These are phyloP conservation scores for Maudiozyma humilis DNA, from an alignment of 1,139 yeast genomes.

Conservation along the genomic window DNA sequence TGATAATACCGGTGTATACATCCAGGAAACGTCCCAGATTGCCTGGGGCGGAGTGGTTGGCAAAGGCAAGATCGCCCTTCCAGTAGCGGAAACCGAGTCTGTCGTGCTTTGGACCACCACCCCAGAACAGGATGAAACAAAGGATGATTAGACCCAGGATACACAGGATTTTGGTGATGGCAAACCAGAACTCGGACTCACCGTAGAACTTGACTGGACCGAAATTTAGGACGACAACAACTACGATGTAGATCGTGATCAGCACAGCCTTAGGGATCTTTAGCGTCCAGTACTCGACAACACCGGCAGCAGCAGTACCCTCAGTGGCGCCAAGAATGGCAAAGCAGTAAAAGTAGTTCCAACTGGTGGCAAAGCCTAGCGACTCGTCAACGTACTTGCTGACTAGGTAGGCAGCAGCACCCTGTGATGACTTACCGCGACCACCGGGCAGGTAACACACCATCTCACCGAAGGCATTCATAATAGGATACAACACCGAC, in stretches of 20 bases:
- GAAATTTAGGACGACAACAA: constrained; percentile 37
- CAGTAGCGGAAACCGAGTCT: constrained; percentile 64
- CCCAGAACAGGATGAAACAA: constrained; percentile 70
- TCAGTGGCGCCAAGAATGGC: constrained; percentile 62
- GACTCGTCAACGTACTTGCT: constrained; percentile 53
- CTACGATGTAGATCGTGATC: constrained; percentile 41
- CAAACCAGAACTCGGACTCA: constrained; percentile 42
- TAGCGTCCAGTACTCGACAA: constrained; percentile 44
- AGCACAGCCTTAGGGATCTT: constrained; percentile 39
- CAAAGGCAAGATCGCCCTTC: constrained; percentile 53
- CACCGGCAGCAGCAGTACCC: constrained; percentile 69
- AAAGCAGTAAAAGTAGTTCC: constrained; percentile 52
- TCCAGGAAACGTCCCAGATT: constrained; percentile 53
- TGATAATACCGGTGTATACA: constrained; percentile 52
- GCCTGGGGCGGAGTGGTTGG: constrained; percentile 41
- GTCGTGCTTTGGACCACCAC: constrained; percentile 66
- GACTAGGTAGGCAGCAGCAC: constrained; percentile 25
- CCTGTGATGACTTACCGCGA: constrained; percentile 30
- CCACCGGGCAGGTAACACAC: constrained; percentile 61
- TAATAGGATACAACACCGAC: constrained; percentile 51
- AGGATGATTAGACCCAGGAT: constrained; percentile 64
- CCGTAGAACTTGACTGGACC: constrained; percentile 45
- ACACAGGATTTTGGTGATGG: constrained; percentile 54
- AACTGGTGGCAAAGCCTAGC: constrained; percentile 64
- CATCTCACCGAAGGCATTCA: constrained; percentile 71